A percentile compares a stretch with the other conserved stretches of the same genome.
These are phyloP conservation scores for Botrytis elliptica DNA, from an alignment of 2,329 filamentous ascomycete species.

Conservation along the genomic window DNA sequence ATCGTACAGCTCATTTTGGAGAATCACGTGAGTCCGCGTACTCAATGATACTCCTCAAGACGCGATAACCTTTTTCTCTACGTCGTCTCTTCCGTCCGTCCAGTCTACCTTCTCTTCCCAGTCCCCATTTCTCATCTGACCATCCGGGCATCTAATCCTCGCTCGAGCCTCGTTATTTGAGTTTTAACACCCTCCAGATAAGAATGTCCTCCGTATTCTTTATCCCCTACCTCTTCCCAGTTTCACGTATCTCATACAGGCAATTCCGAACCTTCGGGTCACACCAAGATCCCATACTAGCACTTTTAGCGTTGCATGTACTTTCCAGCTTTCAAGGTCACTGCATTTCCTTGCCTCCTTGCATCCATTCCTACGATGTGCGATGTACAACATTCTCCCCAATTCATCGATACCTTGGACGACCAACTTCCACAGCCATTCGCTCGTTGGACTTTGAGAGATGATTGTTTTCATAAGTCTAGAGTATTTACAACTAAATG, in stretches of 20 bases:
- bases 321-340: slow-evolving; percentile 15
- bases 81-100: not conserved
- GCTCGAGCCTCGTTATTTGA: not conserved
- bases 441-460: not conserved
- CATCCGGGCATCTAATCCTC: not conserved
- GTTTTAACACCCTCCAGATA: not conserved
- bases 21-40: not conserved
- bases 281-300: not conserved
- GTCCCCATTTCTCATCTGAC: not conserved
- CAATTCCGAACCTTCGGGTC: slow-evolving; percentile 13
- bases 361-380: not conserved
- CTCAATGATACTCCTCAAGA: not conserved
- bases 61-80: not conserved
- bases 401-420: not conserved
- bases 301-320: slow-evolving; percentile 8
- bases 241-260: not conserved
- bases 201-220: not conserved
- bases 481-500: not conserved
- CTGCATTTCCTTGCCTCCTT: slow-evolving; percentile 6
- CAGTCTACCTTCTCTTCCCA: not conserved
- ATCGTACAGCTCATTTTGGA: not conserved
- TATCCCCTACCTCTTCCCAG: not conserved
- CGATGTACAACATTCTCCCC: not conserved
- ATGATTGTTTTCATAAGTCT: not conserved
- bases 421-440: not conserved